Percentiles rank a stretch among this genome's conserved stretches.
Conservation (phyloP, 2,329 filamentous ascomycete genomes). For the Lithohypha guttulata region DNA sequence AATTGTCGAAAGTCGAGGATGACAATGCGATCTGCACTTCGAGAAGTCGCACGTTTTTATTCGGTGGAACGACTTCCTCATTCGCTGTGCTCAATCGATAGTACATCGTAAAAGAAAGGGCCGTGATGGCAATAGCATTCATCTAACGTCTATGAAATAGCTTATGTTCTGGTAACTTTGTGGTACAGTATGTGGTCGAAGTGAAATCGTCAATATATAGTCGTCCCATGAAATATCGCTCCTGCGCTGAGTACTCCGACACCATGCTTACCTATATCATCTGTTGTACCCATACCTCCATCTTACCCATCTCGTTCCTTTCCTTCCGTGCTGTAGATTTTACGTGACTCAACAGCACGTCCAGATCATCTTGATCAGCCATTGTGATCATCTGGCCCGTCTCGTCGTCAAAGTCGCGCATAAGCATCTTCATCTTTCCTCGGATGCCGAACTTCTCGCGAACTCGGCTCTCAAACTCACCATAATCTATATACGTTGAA, state of each 20-base stretch:
- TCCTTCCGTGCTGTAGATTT: conserved; percentile 61
- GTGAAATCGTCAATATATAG: neutral
- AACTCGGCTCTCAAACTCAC: conserved; percentile 67
- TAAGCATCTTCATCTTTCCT: conserved; percentile 61
- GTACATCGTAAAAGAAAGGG: too few species aligned
- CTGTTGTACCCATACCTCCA: conserved; percentile 61
- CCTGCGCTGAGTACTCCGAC: too few species aligned
- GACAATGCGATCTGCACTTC: too few species aligned
- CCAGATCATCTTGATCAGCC: conserved; percentile 90
- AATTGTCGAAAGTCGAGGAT: too few species aligned
- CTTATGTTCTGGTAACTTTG: too few species aligned
- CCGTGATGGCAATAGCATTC: too few species aligned
- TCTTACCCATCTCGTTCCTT: conserved; percentile 73
- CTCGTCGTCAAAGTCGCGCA: conserved; percentile 57
- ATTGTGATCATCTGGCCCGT: conserved; percentile 87
- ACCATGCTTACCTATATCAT: conserved; percentile 7
- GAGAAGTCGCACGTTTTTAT: too few species aligned
- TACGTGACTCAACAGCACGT: conserved; percentile 67
- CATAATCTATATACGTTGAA: conserved; percentile 51
- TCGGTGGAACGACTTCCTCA: too few species aligned
- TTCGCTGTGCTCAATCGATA: too few species aligned
- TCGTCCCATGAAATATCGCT: neutral
- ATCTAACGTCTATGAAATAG: too few species aligned
- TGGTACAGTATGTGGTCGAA: too few species aligned
- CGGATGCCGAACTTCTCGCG: conserved; percentile 72